Evolutionary conservation across 192 early-diverging fungal species (phyloP).

Genomic region (Podila clonocystis): DNA sequence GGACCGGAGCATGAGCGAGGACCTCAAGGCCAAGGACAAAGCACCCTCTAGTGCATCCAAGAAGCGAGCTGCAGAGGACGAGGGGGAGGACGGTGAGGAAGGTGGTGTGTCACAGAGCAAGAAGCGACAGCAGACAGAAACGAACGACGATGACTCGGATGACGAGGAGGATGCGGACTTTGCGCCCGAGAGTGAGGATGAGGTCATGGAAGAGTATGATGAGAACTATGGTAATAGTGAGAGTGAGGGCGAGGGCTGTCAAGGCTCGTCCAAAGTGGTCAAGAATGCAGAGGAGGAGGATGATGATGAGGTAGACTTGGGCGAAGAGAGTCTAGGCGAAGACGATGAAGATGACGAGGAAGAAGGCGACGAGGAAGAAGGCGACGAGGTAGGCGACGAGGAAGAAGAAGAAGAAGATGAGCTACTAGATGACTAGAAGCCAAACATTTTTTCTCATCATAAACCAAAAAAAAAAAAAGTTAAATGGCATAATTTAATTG

Average conservation of each 20-base stretch:
- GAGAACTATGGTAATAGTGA: conserved; percentile 8
- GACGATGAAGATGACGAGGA: conserved; percentile 14
- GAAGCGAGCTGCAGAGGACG: conserved; percentile 19
- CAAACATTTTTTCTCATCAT: no score
- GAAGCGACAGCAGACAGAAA: background rate
- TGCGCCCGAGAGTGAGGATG: conserved; percentile 45
- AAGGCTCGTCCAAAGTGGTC: background rate
- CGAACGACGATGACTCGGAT: conserved; percentile 18
- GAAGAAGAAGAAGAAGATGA: conserved; percentile 8
- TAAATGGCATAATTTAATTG: no score
- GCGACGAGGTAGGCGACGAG: conserved; percentile 9
- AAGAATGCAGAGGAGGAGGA: conserved; percentile 14
- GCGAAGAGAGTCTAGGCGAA: conserved; percentile 13
- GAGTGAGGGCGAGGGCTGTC: background rate
- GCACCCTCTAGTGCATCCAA: conserved; percentile 2
- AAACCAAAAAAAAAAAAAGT: no score
- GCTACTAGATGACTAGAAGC: conserved; percentile 9
- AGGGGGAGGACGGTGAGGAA: conserved; percentile 15
- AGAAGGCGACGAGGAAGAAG: conserved; percentile 13
- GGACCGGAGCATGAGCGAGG: conserved; percentile 45
- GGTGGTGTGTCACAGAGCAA: background rate
- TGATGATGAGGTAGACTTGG: conserved; percentile 15
- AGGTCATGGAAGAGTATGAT: conserved; percentile 49
- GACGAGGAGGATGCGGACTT: conserved; percentile 49
- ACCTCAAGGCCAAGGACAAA: conserved; percentile 49